phyloP scores from a whole-genome alignment of 2,329 filamentous ascomycete species.

The Aspergillus transmontanensis region DNA sequence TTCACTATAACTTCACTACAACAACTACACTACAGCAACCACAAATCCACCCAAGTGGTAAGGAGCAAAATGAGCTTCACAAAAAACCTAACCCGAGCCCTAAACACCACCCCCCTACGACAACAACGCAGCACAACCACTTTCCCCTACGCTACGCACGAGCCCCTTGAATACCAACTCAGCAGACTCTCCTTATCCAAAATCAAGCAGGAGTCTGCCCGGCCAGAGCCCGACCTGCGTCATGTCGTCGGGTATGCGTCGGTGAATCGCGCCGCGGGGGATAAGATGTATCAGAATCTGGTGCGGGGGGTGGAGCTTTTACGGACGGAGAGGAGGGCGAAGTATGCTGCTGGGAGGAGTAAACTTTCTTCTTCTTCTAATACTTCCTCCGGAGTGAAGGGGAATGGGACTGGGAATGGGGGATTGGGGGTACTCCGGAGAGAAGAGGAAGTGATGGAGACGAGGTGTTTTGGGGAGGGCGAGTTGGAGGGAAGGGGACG shows the following conservation, averaged over 20 bases:
- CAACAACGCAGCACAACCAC: not conserved
- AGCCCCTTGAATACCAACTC: not conserved
- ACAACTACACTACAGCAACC: not conserved
- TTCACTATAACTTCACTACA: no score
- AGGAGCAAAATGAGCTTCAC: conserved; percentile 1
- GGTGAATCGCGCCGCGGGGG: not conserved
- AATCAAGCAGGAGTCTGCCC: not conserved
- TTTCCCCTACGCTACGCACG: not conserved
- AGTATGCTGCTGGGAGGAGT: not conserved
- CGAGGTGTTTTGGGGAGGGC: not conserved
- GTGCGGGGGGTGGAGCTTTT: not conserved
- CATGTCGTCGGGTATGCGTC: conserved; percentile 1
- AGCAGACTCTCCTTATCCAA: not conserved
- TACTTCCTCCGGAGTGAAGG: no score
- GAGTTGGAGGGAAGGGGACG: not conserved
- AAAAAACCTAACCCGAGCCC: not conserved
- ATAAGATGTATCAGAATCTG: conserved; percentile 4
- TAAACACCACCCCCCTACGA: not conserved
- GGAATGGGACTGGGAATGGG: not conserved
- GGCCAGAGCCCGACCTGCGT: not conserved
- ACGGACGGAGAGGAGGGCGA: not conserved
- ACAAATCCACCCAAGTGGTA: not conserved
- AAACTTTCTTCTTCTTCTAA: not conserved
- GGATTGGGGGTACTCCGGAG: not conserved
- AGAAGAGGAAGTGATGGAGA: not conserved